Evolutionary conservation across 306 rosid genomes (phyloP), one percentile per base, ranked within the genome.

Genomic region (Cicer cuneatum): DNA sequence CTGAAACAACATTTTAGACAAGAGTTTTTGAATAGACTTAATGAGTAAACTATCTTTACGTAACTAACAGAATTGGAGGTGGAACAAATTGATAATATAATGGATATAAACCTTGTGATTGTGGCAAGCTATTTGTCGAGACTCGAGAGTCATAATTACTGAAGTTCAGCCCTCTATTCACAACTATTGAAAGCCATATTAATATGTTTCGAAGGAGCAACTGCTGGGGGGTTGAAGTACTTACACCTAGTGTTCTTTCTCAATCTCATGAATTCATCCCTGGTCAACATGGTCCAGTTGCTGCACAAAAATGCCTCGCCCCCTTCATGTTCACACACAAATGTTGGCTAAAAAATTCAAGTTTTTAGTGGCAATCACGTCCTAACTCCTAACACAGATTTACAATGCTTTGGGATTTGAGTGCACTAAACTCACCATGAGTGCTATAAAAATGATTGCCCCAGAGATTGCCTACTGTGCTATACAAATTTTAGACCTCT

Each of bases 161-260:
- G 64, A 38, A 47, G 48, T 62, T 15, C n/a, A 14, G 29, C n/a
- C 46, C 21, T 37, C 66, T 35, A 59, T 60, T 37, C 66, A 13
- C 19, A 7, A 5, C 10, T 59, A 59, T 33, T 59, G 10, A 21
- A 35, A 29, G 16, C 42, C 1, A 33, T 3, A 9, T 60, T 37
- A n/a, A 15, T 37, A 1, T 60, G 46, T 60, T 60, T 12, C 24
- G 24, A 14, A 1, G 2, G 1, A 60, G 14, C 45, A 48, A 60
- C 66, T n/a, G 12, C 46, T 6, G 66, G 19, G 21, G 43, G 9
- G 19, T 12, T 60, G 35, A 60, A 60, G 5, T 35, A 15, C 24
- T 61, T n/a, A 9, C 11, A 61, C 46, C 12, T 40, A n/a, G 46
- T 12, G 45, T 37, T 61, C 67, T 15, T 38, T 61, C 67, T 13